These are phyloP conservation scores for Gaertneriomyces semiglobifer DNA, from an alignment of 192 early-diverging fungal species.

Conservation along the genomic window DNA sequence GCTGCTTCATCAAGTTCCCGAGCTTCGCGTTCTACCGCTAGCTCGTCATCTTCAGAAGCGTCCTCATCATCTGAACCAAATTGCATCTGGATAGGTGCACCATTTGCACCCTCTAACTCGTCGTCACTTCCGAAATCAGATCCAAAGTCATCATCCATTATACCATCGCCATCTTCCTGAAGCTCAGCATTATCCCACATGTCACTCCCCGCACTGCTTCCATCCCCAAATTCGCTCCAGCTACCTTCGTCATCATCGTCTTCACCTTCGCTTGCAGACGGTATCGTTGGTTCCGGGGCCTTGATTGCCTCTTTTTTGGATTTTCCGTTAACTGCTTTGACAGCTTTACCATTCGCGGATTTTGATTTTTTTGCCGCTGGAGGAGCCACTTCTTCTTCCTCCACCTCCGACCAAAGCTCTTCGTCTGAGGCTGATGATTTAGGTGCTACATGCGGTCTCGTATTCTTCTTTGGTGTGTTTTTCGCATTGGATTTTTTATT, in stretches of 20 bases:
- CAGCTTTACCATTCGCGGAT: constrained; percentile 2
- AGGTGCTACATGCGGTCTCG: neutral
- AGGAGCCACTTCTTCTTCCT: constrained; percentile 4
- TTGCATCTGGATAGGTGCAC: constrained; percentile 22
- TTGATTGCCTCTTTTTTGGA: neutral
- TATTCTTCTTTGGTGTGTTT: constrained; percentile 19
- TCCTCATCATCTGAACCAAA: constrained; percentile 47
- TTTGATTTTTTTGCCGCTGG: constrained; percentile 18
- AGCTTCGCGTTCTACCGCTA: constrained; percentile 73
- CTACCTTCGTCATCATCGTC: constrained; percentile 29
- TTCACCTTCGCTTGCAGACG: neutral
- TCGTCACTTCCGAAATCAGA: constrained; percentile 18
- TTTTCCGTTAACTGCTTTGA: neutral
- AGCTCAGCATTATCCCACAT: constrained; percentile 27
- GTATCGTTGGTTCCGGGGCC: neutral
- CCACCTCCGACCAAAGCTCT: neutral
- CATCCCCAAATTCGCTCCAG: constrained; percentile 26
- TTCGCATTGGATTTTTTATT: constrained; percentile 3
- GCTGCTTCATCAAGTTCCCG: constrained; percentile 58
- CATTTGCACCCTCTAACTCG: constrained; percentile 27
- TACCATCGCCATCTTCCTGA: constrained; percentile 32
- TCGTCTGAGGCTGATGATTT: neutral
- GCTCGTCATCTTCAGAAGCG: constrained; percentile 52
- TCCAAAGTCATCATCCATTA: constrained; percentile 39
- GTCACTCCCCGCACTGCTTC: constrained; percentile 10